Evolutionary conservation across 495 filamentous ascomycete species (phyloP).

Genomic region (Daldinia loculata): DNA sequence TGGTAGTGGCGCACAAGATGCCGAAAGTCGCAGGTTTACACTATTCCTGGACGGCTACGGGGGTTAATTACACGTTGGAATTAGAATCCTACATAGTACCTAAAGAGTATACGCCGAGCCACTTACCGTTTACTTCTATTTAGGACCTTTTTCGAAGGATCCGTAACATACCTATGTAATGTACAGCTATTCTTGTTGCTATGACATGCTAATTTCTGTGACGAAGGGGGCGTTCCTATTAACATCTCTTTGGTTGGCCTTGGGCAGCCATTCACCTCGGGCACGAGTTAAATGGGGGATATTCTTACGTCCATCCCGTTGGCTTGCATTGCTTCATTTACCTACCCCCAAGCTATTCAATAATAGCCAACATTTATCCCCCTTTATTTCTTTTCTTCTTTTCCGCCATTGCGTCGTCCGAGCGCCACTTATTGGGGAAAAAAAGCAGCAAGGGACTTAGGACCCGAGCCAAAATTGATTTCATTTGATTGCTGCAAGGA

Average conservation of each 20-base stretch:
- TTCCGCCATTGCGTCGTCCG: conserved; percentile 28
- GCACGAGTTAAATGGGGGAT: conserved; percentile 33
- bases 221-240: conserved; percentile 31
- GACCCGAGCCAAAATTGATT: conserved; percentile 21
- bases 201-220: conserved; percentile 32
- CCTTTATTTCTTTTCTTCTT: conserved; percentile 10
- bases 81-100: conserved; percentile 13
- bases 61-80: conserved; percentile 30
- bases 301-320: conserved; percentile 32
- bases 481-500: conserved; percentile 11
- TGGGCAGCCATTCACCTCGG: conserved; percentile 39
- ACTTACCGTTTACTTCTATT: conserved; percentile 13
- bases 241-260: conserved; percentile 4
- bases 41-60: conserved; percentile 21
- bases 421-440: conserved; percentile 19
- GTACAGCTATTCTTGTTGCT: not conserved
- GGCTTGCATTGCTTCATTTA: conserved; percentile 42
- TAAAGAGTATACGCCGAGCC: conserved; percentile 14
- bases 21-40: conserved; percentile 30
- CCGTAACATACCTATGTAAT: conserved; percentile 17
- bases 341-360: conserved; percentile 16
- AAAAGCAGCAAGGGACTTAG: not conserved
- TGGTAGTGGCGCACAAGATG: conserved; percentile 10
- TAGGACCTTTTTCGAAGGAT: conserved; percentile 1
- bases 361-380: conserved; percentile 29